Percentiles rank a stretch among this genome's conserved stretches.
Conservation (phyloP, 2,329 filamentous ascomycete species). For the Lojkania enalia region DNA sequence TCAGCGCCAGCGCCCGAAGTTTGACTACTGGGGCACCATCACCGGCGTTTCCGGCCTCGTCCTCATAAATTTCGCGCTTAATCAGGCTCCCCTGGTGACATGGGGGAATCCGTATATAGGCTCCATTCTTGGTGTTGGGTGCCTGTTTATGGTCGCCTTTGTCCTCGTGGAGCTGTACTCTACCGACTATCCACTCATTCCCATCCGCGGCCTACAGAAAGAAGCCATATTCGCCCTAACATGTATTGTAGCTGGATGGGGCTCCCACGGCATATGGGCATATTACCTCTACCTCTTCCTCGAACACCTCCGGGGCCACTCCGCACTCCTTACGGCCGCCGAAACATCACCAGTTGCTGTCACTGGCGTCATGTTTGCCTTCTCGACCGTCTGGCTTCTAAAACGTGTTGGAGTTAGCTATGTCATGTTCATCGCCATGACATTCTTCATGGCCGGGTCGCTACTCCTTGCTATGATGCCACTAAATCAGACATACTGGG, state of each 20-base stretch:
- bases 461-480: constrained; percentile 45
- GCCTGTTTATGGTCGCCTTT: constrained; percentile 58
- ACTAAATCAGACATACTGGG: constrained; percentile 48
- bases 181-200: constrained; percentile 59
- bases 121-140: constrained; percentile 59
- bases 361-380: constrained; percentile 30
- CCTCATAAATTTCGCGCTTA: constrained; percentile 69
- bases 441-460: constrained; percentile 36
- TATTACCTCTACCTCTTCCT: constrained; percentile 36
- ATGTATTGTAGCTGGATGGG: constrained; percentile 52
- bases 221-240: constrained; percentile 60
- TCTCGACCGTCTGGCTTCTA: constrained; percentile 31
- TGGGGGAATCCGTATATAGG: constrained; percentile 61
- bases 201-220: constrained; percentile 53
- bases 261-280: constrained; percentile 35
- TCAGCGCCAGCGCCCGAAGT: constrained; percentile 22
- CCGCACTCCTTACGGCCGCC: constrained; percentile 28
- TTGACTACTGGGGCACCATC: constrained; percentile 50
- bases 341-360: constrained; percentile 28
- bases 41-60: constrained; percentile 59
- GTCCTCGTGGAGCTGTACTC: constrained; percentile 53
- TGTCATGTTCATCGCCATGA: constrained; percentile 35
- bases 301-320: constrained; percentile 25
- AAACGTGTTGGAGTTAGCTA: constrained; percentile 22
- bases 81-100: constrained; percentile 61